phyloP scores from a whole-genome alignment of 1,284 basidiomycete genomes.

The Puccinia hordei region DNA sequence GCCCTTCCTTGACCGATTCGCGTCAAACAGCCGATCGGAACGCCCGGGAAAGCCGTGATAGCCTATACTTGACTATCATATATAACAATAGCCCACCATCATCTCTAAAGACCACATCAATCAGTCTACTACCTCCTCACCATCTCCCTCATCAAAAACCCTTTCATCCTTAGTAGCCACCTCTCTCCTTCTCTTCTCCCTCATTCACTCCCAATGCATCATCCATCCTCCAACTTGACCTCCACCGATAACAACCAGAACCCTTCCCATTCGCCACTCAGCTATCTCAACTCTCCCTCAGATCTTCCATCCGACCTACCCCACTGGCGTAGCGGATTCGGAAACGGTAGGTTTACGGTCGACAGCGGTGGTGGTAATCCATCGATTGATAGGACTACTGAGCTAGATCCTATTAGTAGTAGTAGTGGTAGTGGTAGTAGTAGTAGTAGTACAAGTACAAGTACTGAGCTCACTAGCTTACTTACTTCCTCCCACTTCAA shows the following conservation, averaged over 20 bases:
- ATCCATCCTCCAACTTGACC: conserved; percentile 15
- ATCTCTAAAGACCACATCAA: too few relatives aligned
- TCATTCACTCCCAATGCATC: neutral
- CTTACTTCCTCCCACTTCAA: too few relatives aligned
- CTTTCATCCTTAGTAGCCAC: too few relatives aligned
- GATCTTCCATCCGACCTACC: neutral
- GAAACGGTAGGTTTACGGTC: conserved; percentile 44
- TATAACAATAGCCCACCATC: too few relatives aligned
- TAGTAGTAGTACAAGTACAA: too few relatives aligned
- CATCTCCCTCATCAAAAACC: too few relatives aligned
- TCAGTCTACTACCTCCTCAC: too few relatives aligned
- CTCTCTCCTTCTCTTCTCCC: too few relatives aligned
- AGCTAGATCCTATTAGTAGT: neutral
- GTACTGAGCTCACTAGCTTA: too few relatives aligned
- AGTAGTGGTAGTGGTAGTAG: too few relatives aligned
- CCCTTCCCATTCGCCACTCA: neutral
- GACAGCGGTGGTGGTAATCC: conserved; percentile 40
- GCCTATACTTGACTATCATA: too few relatives aligned
- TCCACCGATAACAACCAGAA: neutral
- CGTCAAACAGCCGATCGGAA: conserved; percentile 19
- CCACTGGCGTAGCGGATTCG: conserved; percentile 41
- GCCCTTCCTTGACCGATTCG: neutral
- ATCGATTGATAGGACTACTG: neutral
- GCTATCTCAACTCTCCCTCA: neutral
- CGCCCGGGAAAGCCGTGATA: neutral